Evolutionary conservation across 306 rosid species (phyloP), one percentile per base, ranked within the genome.

Genomic region (Medicago arabica): DNA sequence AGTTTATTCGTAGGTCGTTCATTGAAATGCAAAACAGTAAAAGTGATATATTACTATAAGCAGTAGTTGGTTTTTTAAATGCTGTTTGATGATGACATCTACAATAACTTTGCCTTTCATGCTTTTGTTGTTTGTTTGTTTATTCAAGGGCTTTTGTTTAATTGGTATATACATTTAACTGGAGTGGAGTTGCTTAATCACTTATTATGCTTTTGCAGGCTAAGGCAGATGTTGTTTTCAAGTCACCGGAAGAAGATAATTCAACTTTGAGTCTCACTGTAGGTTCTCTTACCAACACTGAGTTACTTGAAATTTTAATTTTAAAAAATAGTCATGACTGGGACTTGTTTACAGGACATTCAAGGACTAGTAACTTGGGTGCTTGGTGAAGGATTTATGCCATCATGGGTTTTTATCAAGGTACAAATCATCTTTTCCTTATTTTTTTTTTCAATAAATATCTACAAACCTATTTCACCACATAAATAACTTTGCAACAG

Each of bases 311-410:
- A 69, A 9, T 77, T 49, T 49, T 17, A 71, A 81, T 66, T 59
- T 21, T 23, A 23, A 23, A 28, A 34, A 47, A 53, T 59, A 23
- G 8, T 19, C 69, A 58, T 80, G 75, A 71, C 63, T 19, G 57
- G 25, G 58, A 39, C 62, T 81, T 80, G 21, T 59, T 67, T 74
- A 67, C 84, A 95, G 99, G 99, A 96, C 75, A 80, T 96, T 72
- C 99, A 96, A 87, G 97, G 96, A 71, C 93, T 96, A 39, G 81
- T 89, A 77, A 88, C 91, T n/a, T 96, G 99, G 99, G 98, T 96
- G 63, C 93, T 96, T 66, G 97, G 89, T 17, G 97, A 96, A 59
- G 99, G 98, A 62, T 92, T 85, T 78, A 92, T 92, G 97, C 99
- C 99, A 0, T 82, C 97, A 1, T 96, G 99, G 99, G 91, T 87